Conservation (phyloP, 768 basidiomycete genomes). For the Ramaria sp. region DNA sequence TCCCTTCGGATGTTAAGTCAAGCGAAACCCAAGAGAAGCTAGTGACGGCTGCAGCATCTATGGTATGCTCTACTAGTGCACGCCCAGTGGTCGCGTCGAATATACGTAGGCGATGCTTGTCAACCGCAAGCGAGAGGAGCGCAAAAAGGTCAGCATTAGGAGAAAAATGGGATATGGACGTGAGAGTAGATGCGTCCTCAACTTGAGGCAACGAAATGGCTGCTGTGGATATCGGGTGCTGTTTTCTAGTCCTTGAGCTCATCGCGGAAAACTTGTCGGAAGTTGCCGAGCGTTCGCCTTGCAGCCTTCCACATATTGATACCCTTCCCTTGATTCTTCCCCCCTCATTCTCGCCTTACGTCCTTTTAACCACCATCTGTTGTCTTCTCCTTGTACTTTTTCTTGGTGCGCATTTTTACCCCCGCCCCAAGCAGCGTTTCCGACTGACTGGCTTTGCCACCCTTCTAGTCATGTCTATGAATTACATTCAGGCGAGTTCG, state of each 20-base stretch:
- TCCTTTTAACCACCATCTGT: not conserved
- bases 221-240: slow-evolving; percentile 40
- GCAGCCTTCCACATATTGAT: not conserved
- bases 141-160: slow-evolving; percentile 45
- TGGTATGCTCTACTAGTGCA: slow-evolving; percentile 44
- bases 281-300: not conserved
- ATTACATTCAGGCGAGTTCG: slow-evolving; percentile 43
- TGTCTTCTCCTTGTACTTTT: slow-evolving; percentile 3
- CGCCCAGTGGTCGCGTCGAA: slow-evolving; percentile 47
- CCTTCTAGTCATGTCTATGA: slow-evolving; percentile 25
- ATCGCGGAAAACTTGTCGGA: slow-evolving; percentile 2
- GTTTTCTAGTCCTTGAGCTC: slow-evolving; percentile 4
- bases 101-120: slow-evolving; percentile 61
- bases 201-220: slow-evolving; percentile 44
- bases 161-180: slow-evolving; percentile 47
- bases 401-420: not conserved
- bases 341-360: not conserved
- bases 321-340: not conserved
- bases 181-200: slow-evolving; percentile 32
- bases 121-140: slow-evolving; percentile 51
- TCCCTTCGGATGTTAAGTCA: slow-evolving; percentile 20
- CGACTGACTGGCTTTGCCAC: not conserved
- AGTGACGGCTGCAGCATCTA: slow-evolving; percentile 46
- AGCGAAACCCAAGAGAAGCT: slow-evolving; percentile 40
- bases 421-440: not conserved